Base-by-base conservation (phyloP, 345 rosid genomes). In the Gossypium ekmanianum region DNA sequence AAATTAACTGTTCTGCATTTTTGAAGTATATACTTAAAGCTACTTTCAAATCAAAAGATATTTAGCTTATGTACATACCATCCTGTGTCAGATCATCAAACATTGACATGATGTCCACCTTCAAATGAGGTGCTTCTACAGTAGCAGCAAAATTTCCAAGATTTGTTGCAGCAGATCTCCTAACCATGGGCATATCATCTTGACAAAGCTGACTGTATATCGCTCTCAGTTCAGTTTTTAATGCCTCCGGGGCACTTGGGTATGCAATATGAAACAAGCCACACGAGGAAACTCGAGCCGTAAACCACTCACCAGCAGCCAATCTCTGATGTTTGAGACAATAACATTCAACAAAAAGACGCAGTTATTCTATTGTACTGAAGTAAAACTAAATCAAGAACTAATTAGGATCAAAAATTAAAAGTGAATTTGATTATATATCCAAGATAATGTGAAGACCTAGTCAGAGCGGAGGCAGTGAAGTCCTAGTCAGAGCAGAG, bases 101-200 rank as follows among this genome's bases (percentile, higher is more conserved):
- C 41, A 34, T 34, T 5, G 41, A 34, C 41, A 78, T 89, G 69
- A 87, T 84, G 20, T 89, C 95, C 29, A 86, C 52, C 84, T 89
- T 91, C 88, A 91, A 74, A 83, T 85, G 86, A 74, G 89, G 80
- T 16, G 90, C 75, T 74, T 89, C 95, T 82, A 91, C 84, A 9
- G 93, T 91, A 39, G 91, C 89, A 78, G 91, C 93, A 85, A 88
- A 87, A 63, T 91, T 91, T 54, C 95, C 95, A 7, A 89, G 86
- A 74, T 91, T 87, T 24, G 93, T 82, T 20, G 93, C 91, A 26
- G 95, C 95, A 81, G 95, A 87, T 81, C 93, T 89, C 61, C 95
- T 85, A 77, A 91, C 95, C 95, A 91, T 91, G 57, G 95, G 95
- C 95, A 91, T 91, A 80, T 91, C 95, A 85, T 91, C 95, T 84